Percentiles rank a stretch among this genome's conserved stretches.
These are phyloP conservation scores for Fistulifera pelliculosa DNA, from an alignment of 108 stramenopile genomes.

Conservation along the genomic window DNA sequence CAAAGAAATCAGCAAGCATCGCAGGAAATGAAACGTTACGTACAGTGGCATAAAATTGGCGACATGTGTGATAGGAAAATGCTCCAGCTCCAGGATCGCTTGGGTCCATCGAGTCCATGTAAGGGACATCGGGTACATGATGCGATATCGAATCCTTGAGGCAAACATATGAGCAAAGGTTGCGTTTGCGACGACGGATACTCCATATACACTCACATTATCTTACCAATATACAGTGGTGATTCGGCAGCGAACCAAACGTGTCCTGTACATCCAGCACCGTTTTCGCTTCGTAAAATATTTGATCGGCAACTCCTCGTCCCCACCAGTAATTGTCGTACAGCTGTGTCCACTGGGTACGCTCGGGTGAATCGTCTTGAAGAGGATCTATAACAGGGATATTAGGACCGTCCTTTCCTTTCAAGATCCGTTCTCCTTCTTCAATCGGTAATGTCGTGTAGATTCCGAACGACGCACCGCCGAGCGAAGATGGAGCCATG, in stretches of 20 bases:
- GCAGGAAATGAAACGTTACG: neutral
- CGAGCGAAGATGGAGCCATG: slow-evolving; percentile 18
- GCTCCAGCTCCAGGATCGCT: slow-evolving; percentile 25
- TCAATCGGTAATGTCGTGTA: slow-evolving; percentile 8
- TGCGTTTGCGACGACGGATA: no score
- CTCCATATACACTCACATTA: neutral
- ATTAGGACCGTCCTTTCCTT: slow-evolving; percentile 8
- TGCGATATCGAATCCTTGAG: no score
- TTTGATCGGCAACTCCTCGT: slow-evolving; percentile 20
- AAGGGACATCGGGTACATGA: neutral
- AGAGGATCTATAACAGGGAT: slow-evolving; percentile 5
- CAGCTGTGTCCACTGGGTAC: slow-evolving; percentile 2
- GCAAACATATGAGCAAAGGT: no score
- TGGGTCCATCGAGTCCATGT: slow-evolving; percentile 7
- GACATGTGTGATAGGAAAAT: slow-evolving; percentile 27
- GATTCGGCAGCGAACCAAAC: slow-evolving; percentile 34
- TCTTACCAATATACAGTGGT: slow-evolving; percentile 21
- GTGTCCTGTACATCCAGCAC: slow-evolving; percentile 27
- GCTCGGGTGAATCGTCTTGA: neutral
- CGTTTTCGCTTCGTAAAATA: slow-evolving; percentile 9
- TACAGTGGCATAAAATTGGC: slow-evolving; percentile 15
- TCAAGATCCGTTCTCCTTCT: slow-evolving; percentile 8
- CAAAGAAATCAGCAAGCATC: no score
- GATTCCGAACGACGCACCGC: slow-evolving; percentile 10
- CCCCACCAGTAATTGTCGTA: slow-evolving; percentile 29